Base-by-base conservation (phyloP, 768 basidiomycete species). In the Kwoniella mangroviensis region DNA sequence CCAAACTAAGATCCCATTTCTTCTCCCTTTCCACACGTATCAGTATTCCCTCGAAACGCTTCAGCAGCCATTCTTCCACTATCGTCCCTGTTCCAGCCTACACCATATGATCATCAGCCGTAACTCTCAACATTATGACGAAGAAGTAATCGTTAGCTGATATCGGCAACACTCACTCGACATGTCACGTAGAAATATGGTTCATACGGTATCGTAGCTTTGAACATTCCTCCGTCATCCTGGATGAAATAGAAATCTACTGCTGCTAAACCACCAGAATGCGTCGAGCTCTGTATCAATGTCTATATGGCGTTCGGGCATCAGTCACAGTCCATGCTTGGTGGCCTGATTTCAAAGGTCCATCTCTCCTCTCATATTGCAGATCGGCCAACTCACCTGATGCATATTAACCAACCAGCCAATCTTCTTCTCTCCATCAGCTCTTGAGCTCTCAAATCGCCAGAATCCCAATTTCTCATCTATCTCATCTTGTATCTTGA, bases 381-480 rank as follows among this genome's bases (percentile, higher is more conserved):
- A 34, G 5, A 51, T 26, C 51, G 34, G 51, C n/a, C 43, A 19
- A 86, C 92, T 74, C 80, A 94, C 94, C 63, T 97, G 93, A 82
- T 96, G 95, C 96, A 99, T 98, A 80, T 98, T 98, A 72, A 99
- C 89, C 79, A 99, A 85, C 97, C 97, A 98, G 2, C 95, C 97
- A 64, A 92, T 91, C 79, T 86, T 89, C 76, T 85, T 85, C 3
- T 86, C 84, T 0, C 95, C 96, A 21, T 67, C 75, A n/a, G 77
- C 80, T 51, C 71, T 63, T 0, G 62, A 72, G 79, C 95, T 92
- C 69, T 92, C 89, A 59, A 92, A 85, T 71, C 90, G 87, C 51
- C 85, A 84, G 82, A 98, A 99, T 0, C 97, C 97, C 19, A 98
- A 85, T 82, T 92, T 93, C 84, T 93, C 93, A 78, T 99, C 97